Evolutionary conservation across 177 flowering plant species (phyloP).

Genomic region (Vitis hybrid): DNA sequence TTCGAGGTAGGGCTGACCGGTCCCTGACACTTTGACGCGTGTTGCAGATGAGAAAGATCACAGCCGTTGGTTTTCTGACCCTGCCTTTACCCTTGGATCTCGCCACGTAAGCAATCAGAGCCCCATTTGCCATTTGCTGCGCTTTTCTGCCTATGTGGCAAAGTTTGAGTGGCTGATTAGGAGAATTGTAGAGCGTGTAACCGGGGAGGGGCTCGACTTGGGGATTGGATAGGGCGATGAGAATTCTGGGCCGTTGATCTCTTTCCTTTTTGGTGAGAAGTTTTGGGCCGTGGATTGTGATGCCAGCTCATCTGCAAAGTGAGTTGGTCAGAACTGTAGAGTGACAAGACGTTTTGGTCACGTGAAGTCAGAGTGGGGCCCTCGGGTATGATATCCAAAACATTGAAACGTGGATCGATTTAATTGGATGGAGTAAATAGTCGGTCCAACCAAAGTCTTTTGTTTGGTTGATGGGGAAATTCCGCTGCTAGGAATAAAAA

Average conservation of each 20-base stretch:
- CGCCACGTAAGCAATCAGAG: too few relatives aligned
- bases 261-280: too few relatives aligned
- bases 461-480: background rate
- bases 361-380: background rate
- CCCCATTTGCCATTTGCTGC: too few relatives aligned
- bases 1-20: conserved; percentile 19
- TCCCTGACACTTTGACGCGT: conserved; percentile 18
- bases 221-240: background rate
- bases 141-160: too few relatives aligned
- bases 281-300: background rate
- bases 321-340: background rate
- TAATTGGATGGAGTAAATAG: background rate
- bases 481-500: background rate
- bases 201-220: too few relatives aligned
- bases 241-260: conserved; percentile 14
- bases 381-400: background rate
- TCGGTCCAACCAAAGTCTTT: background rate
- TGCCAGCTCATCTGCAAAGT: conserved; percentile 1
- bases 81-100: too few relatives aligned
- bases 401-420: background rate
- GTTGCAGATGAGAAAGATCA: background rate
- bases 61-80: conserved; percentile 4
- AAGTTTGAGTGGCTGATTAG: too few relatives aligned
- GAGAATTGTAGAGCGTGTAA: too few relatives aligned
- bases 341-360: background rate